Conservation (phyloP, 495 filamentous ascomycete genomes). For the Oleoguttula mirabilis region DNA sequence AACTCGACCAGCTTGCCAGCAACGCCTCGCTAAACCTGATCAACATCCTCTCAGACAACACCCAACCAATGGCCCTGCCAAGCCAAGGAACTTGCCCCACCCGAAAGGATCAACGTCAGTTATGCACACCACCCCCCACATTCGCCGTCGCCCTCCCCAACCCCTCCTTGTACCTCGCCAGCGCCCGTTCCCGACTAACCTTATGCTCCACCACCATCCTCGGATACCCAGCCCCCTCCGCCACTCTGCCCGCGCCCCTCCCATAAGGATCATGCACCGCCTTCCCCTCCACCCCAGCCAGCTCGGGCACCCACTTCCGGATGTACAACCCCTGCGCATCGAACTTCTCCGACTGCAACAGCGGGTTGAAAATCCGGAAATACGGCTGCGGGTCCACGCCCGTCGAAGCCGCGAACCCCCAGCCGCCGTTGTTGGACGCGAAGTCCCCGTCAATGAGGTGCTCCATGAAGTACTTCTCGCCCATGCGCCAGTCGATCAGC, state of each 20-base stretch:
- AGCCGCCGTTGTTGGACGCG: slow-evolving; percentile 82
- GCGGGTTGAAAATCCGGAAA: slow-evolving; percentile 83
- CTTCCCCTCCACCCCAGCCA: slow-evolving; percentile 47
- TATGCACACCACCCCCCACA: slow-evolving; percentile 20
- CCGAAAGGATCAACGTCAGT: slow-evolving; percentile 8
- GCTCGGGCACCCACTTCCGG: slow-evolving; percentile 57
- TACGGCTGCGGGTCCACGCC: slow-evolving; percentile 90
- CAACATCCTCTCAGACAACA: no score
- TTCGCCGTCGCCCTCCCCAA: slow-evolving; percentile 39
- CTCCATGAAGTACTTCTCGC: slow-evolving; percentile 82
- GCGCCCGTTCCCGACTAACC: slow-evolving; percentile 47
- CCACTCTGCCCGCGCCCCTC: slow-evolving; percentile 45
- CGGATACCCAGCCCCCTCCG: slow-evolving; percentile 61
- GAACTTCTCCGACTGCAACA: slow-evolving; percentile 77
- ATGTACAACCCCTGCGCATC: slow-evolving; percentile 59
- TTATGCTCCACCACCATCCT: slow-evolving; percentile 63
- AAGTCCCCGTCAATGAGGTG: slow-evolving; percentile 86
- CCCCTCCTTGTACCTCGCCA: slow-evolving; percentile 63
- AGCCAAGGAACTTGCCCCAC: no score
- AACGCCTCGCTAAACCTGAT: no score
- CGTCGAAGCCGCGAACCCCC: slow-evolving; percentile 71
- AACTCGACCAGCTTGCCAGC: no score
- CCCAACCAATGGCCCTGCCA: no score
- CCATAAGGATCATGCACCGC: slow-evolving; percentile 72
- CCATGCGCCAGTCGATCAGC: slow-evolving; percentile 80